Evolutionary conservation across 495 filamentous ascomycete genomes (phyloP).

Genomic region (Aspergillus funiculosus): DNA sequence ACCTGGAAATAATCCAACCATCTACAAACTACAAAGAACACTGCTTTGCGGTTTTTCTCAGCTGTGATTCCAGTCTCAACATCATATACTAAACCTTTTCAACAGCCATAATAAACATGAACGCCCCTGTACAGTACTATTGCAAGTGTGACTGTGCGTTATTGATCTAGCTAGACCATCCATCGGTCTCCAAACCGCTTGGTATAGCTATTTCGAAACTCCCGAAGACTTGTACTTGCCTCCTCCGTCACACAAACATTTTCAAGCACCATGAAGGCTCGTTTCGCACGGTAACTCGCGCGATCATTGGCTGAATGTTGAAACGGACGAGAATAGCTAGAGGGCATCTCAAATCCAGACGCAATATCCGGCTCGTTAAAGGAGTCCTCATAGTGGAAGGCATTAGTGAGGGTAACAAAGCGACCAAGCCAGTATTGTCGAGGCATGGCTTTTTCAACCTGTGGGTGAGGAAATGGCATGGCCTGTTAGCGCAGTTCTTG

Average conservation of each 20-base stretch:
- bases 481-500: slow-evolving; percentile 9
- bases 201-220: slow-evolving; percentile 44
- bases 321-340: slow-evolving; percentile 20
- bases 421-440: slow-evolving; percentile 52
- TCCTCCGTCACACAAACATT: slow-evolving; percentile 43
- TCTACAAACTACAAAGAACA: background rate
- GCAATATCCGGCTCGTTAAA: slow-evolving; percentile 22
- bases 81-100: background rate
- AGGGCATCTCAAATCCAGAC: slow-evolving; percentile 21
- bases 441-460: slow-evolving; percentile 19
- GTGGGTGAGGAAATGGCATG: background rate
- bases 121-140: background rate
- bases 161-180: slow-evolving; percentile 16
- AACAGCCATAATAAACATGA: background rate
- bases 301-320: slow-evolving; percentile 13
- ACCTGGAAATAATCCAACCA: too few species aligned
- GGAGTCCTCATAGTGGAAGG: slow-evolving; percentile 44
- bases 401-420: slow-evolving; percentile 48
- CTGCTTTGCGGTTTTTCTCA: too few species aligned
- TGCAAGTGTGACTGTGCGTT: too few species aligned
- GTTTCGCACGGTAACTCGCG: slow-evolving; percentile 30
- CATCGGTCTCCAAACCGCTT: slow-evolving; percentile 19
- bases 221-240: slow-evolving; percentile 42
- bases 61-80: background rate
- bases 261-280: slow-evolving; percentile 46